Percentiles rank a stretch among this genome's conserved stretches.
Evolutionary conservation across 2,329 filamentous ascomycete genomes (phyloP).

Genomic region (Aspergillus pseudotamarii): DNA sequence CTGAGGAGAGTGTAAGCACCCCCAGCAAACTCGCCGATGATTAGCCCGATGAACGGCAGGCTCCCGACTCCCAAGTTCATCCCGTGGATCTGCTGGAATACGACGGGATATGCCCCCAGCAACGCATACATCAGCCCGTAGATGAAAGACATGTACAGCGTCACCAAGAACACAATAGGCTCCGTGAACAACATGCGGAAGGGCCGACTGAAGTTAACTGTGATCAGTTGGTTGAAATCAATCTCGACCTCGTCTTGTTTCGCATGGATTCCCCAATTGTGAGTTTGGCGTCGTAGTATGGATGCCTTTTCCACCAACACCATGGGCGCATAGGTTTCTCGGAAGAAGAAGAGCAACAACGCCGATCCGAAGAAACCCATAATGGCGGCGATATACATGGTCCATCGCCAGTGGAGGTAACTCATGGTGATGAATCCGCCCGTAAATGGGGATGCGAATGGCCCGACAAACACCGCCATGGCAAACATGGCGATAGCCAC

Average conservation of each 20-base stretch:
- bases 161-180: slow-evolving; percentile 39
- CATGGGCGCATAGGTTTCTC: slow-evolving; percentile 57
- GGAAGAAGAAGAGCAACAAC: slow-evolving; percentile 45
- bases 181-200: slow-evolving; percentile 45
- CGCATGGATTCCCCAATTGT: slow-evolving; percentile 63
- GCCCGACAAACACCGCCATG: slow-evolving; percentile 53
- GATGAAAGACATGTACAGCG: slow-evolving; percentile 36
- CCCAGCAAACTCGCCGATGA: slow-evolving; percentile 34
- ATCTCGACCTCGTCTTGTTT: slow-evolving; percentile 56
- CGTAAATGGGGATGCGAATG: slow-evolving; percentile 52
- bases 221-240: slow-evolving; percentile 50
- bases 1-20: slow-evolving; percentile 30
- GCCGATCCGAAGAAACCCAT: slow-evolving; percentile 54
- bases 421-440: slow-evolving; percentile 55
- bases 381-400: slow-evolving; percentile 54
- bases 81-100: slow-evolving; percentile 29
- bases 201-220: slow-evolving; percentile 51
- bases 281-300: slow-evolving; percentile 54
- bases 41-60: slow-evolving; percentile 32
- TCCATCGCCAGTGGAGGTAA: slow-evolving; percentile 55
- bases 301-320: slow-evolving; percentile 42
- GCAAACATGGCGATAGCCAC: slow-evolving; percentile 52
- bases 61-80: slow-evolving; percentile 32
- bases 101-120: slow-evolving; percentile 32
- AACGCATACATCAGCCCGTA: slow-evolving; percentile 35